These are phyloP conservation scores for Tricholoma flavovirens DNA, from an alignment of 768 basidiomycete genomes.

Conservation along the genomic window DNA sequence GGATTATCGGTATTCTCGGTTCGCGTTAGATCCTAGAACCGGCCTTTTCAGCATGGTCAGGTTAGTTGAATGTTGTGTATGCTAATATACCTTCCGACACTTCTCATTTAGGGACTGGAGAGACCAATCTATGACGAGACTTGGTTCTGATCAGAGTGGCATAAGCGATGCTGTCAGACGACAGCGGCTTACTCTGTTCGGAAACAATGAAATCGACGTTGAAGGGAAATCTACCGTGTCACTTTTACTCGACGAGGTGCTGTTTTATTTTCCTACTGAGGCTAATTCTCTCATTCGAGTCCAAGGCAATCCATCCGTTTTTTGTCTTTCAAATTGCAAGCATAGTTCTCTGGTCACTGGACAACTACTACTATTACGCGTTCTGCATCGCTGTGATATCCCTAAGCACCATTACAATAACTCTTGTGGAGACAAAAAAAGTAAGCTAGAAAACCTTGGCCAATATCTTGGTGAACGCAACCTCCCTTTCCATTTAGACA, in stretches of 20 bases:
- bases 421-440: constrained; percentile 88
- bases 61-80: constrained; percentile 35
- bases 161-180: constrained; percentile 45
- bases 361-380: constrained; percentile 96
- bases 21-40: constrained; percentile 77
- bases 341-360: constrained; percentile 88
- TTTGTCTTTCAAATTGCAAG: constrained; percentile 98
- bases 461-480: neutral
- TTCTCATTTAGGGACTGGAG: constrained; percentile 75
- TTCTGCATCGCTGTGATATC: constrained; percentile 95
- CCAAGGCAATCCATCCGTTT: constrained; percentile 88
- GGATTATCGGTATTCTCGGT: constrained; percentile 91
- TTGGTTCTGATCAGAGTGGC: constrained; percentile 60
- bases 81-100: constrained; percentile 1
- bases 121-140: constrained; percentile 65
- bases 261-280: constrained; percentile 6
- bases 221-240: constrained; percentile 75
- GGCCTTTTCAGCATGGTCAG: constrained; percentile 80
- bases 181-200: constrained; percentile 75
- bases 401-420: constrained; percentile 73
- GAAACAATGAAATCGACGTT: constrained; percentile 83
- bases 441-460: constrained; percentile 28
- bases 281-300: neutral
- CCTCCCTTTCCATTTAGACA: constrained; percentile 43
- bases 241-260: constrained; percentile 85